These are phyloP conservation scores for Pisolithus tinctorius DNA, from an alignment of 768 basidiomycete species.

Conservation along the genomic window DNA sequence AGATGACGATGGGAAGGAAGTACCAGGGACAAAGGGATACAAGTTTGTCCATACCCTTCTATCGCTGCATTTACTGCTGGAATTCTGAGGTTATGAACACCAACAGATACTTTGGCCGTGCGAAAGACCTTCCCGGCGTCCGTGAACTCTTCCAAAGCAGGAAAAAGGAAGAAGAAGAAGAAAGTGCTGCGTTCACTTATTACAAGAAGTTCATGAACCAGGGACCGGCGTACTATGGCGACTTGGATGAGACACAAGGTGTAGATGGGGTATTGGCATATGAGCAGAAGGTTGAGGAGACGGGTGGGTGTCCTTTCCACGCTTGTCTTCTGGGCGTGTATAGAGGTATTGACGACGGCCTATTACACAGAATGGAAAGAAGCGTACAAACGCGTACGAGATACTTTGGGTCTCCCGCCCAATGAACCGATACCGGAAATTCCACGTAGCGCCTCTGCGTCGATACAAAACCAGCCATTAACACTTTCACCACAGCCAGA, in stretches of 20 bases:
- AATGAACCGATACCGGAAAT: slow-evolving; percentile 49
- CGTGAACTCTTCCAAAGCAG: slow-evolving; percentile 88
- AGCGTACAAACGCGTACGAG: slow-evolving; percentile 48
- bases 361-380: slow-evolving; percentile 55
- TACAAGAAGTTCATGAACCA: slow-evolving; percentile 89
- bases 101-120: slow-evolving; percentile 88
- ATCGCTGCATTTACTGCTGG: neutral
- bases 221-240: slow-evolving; percentile 86
- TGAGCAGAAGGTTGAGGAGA: slow-evolving; percentile 66
- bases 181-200: slow-evolving; percentile 64
- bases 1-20: slow-evolving; percentile 93
- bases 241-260: slow-evolving; percentile 63
- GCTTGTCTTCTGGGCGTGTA: neutral
- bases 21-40: slow-evolving; percentile 95
- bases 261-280: slow-evolving; percentile 61
- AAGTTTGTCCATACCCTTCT: slow-evolving; percentile 51
- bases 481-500: slow-evolving; percentile 18
- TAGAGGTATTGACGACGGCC: neutral
- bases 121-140: slow-evolving; percentile 93
- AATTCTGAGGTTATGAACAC: neutral
- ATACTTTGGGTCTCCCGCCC: slow-evolving; percentile 42
- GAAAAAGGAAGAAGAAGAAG: slow-evolving; percentile 85
- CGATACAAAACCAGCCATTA: slow-evolving; percentile 1
- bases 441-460: slow-evolving; percentile 26
- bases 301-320: slow-evolving; percentile 41